Base-by-base conservation (phyloP, 768 basidiomycete species). In the Paxillus involutus region DNA sequence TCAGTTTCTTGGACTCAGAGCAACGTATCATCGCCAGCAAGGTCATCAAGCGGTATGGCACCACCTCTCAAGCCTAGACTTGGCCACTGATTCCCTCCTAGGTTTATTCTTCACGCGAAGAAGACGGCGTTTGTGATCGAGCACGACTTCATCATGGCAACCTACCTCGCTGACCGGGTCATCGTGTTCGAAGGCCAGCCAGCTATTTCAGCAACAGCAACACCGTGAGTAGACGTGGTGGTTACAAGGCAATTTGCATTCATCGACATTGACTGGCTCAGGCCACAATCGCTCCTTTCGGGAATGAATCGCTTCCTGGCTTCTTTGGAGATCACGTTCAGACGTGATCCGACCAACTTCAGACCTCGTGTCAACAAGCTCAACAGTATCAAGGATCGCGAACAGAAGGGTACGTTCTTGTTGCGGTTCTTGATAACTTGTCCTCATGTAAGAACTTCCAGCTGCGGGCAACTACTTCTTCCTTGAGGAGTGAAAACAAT, bases 121-220 rank as follows among this genome's bases (percentile, higher is more conserved):
- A 94, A 95, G 76, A 98, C 95, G 1, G 97, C 97, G 0, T 98
- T 99, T 71, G 83, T 99, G 63, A 98, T 99, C 66, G 97, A 99
- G 81, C 97, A 99, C 85, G 96, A 98, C 78, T 98, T 99, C 73
- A 97, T 98, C 77, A 98, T 98, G 96, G 95, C 96, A 4, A 98
- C 96, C 2, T 98, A 99, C 73, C 89, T 99, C 52, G 96, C 97
- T 40, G 97, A 99, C 69, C 89, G 96, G 44, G 94, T 97, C 63
- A 94, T 96, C 55, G 93, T 95, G 12, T 95, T 93, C 63, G 87
- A 90, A 68, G 91, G 91, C 37, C 72, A 84, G 63, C 96, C 97
- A 6, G 95, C 94, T 40, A 72, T 94, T 47, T 50, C 87, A 47
- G 95, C 97, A 16, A 95, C 87, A 39, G 97, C 97, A 17, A 89